Percentiles rank a stretch among this genome's conserved stretches.
phyloP scores from a whole-genome alignment of 805 yeast species.

The Lipomyces spencermartinsiae region DNA sequence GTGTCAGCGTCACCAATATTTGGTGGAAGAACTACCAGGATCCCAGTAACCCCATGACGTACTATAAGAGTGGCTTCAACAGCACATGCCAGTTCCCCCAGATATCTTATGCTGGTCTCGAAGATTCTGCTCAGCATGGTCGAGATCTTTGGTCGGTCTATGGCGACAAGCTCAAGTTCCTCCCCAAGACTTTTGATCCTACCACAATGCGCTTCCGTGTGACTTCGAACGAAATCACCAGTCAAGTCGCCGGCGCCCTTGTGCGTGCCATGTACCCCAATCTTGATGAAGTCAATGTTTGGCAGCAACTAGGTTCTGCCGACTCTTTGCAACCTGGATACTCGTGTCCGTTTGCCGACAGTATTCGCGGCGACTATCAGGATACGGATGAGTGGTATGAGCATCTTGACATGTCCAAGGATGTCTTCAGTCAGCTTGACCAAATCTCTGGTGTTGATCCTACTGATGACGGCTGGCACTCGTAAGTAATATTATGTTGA shows the following conservation, averaged over 20 bases:
- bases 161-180: constrained; percentile 46
- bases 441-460: constrained; percentile 44
- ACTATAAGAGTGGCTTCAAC: constrained; percentile 41
- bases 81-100: constrained; percentile 52
- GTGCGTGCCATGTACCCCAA: constrained; percentile 51
- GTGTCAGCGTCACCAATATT: constrained; percentile 28
- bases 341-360: constrained; percentile 47
- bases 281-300: constrained; percentile 44
- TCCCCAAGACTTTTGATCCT: constrained; percentile 49
- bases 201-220: constrained; percentile 47
- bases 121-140: constrained; percentile 52
- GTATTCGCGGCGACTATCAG: constrained; percentile 42
- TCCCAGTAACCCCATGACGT: constrained; percentile 44
- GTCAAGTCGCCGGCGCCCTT: constrained; percentile 51
- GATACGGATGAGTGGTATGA: constrained; percentile 47
- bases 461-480: constrained; percentile 30
- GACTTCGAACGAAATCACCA: constrained; percentile 51
- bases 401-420: constrained; percentile 49
- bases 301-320: constrained; percentile 43
- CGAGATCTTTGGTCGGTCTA: constrained; percentile 49
- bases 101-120: constrained; percentile 50
- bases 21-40: constrained; percentile 41
- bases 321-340: constrained; percentile 51
- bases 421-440: constrained; percentile 51
- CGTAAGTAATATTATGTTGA: constrained; percentile 6